Conservation (phyloP, 441 rosid genomes). For the Manihot esculenta region DNA sequence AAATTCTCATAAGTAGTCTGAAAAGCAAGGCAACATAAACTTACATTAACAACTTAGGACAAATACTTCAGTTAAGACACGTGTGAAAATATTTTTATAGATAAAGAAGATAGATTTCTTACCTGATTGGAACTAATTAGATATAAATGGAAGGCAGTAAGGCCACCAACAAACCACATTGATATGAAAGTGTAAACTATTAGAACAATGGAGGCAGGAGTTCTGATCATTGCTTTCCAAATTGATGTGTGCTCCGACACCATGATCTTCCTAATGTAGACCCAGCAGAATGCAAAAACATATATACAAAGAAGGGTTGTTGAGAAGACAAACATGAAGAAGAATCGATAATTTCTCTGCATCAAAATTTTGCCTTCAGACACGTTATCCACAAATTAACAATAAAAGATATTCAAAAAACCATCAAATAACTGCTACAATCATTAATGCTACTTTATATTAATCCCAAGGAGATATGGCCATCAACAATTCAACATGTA, state of each 20-base stretch:
- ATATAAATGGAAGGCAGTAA: conserved; percentile 87
- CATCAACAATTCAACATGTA: conserved; percentile 2
- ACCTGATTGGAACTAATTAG: conserved; percentile 96
- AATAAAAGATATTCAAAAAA: conserved; percentile 14
- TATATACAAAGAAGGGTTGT: conserved; percentile 88
- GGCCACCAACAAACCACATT: conserved; percentile 98
- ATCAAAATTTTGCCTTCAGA: conserved; percentile 27
- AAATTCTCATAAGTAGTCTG: conserved; percentile 98
- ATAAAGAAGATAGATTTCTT: conserved; percentile 14
- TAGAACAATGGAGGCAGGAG: conserved; percentile 86
- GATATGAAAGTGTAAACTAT: conserved; percentile 76
- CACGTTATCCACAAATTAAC: neutral
- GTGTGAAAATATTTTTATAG: neutral
- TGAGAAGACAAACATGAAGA: conserved; percentile 93
- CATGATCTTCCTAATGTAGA: conserved; percentile 71
- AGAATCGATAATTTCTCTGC: conserved; percentile 98
- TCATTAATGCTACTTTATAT: neutral
- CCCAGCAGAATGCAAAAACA: conserved; percentile 95
- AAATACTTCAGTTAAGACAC: neutral
- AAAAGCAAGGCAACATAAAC: conserved; percentile 9
- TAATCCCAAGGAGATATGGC: neutral
- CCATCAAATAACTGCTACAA: conserved; percentile 1
- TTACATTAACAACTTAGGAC: neutral
- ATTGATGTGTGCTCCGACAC: conserved; percentile 50
- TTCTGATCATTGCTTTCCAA: conserved; percentile 81